Conservation (phyloP, 257 asterid species). For the Paraleonurus japonicus region DNA sequence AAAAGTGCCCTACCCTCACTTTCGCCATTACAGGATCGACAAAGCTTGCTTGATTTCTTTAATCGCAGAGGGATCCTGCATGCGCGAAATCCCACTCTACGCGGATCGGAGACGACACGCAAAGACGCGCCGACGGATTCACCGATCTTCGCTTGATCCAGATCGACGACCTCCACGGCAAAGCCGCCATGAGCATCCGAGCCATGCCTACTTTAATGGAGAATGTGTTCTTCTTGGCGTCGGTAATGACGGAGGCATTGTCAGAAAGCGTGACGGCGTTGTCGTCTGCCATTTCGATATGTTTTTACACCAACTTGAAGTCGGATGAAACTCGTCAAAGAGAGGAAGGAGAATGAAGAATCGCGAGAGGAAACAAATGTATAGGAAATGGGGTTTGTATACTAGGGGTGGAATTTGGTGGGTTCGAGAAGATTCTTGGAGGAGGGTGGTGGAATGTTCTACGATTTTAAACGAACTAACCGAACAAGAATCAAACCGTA, state of each 20-base stretch:
- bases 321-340: background rate
- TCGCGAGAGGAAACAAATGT: background rate
- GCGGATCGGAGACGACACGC: slow-evolving; percentile 61
- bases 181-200: slow-evolving; percentile 90
- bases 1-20: slow-evolving; percentile 79
- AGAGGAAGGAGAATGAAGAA: background rate
- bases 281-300: slow-evolving; percentile 64
- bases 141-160: slow-evolving; percentile 78
- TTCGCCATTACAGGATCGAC: slow-evolving; percentile 72
- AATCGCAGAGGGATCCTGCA: slow-evolving; percentile 75
- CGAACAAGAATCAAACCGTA: slow-evolving; percentile 18
- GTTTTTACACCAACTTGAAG: slow-evolving; percentile 13
- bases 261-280: slow-evolving; percentile 75
- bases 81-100: slow-evolving; percentile 58
- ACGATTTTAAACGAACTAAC: background rate
- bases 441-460: slow-evolving; percentile 40
- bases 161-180: slow-evolving; percentile 56
- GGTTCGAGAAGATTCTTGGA: slow-evolving; percentile 53
- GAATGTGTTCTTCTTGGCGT: slow-evolving; percentile 62
- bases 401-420: slow-evolving; percentile 26
- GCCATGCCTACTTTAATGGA: slow-evolving; percentile 71
- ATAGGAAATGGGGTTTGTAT: background rate
- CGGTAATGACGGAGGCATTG: slow-evolving; percentile 61
- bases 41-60: slow-evolving; percentile 69
- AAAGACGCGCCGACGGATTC: slow-evolving; percentile 87